Conservation (phyloP, 371 early-diverging fungal genomes). For the Rhizoclosmatium hyalinum region DNA sequence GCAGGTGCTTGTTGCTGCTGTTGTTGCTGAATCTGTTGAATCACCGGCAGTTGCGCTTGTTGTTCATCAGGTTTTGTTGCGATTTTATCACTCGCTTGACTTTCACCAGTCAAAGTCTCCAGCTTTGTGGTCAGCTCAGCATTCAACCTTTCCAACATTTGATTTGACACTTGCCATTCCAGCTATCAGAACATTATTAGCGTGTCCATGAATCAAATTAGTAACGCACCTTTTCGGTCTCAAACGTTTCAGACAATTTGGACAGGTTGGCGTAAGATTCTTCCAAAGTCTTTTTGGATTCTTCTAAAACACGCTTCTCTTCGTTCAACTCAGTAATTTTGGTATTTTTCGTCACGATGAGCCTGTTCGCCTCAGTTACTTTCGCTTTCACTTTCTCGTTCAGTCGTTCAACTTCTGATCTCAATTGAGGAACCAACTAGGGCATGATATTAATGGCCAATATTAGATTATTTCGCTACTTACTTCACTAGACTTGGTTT, state of each 20-base stretch:
- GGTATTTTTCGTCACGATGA: constrained; percentile 9
- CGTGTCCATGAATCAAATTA: neutral
- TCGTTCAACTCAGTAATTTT: constrained; percentile 25
- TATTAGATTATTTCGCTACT: neutral
- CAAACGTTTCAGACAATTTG: constrained; percentile 12
- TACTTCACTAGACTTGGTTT: neutral
- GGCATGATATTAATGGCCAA: neutral
- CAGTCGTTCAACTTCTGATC: neutral
- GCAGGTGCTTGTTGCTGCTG: neutral
- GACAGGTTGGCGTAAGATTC: neutral
- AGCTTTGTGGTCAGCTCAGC: neutral
- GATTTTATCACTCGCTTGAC: neutral
- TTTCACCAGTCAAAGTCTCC: neutral
- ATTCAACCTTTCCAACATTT: constrained; percentile 7
- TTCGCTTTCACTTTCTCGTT: constrained; percentile 26
- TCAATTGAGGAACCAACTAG: neutral
- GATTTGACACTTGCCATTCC: constrained; percentile 8
- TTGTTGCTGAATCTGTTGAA: neutral
- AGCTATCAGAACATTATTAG: constrained; percentile 9
- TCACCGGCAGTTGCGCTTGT: too few relatives aligned
- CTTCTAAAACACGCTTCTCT: neutral
- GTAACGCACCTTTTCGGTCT: constrained; percentile 26
- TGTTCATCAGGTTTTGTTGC: neutral
- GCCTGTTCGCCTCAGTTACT: constrained; percentile 26
- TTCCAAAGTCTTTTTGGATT: neutral